Evolutionary conservation across 805 yeast species (phyloP), one percentile per base, ranked within the genome.

Genomic region (Hanseniaspora jakobsenii): DNA sequence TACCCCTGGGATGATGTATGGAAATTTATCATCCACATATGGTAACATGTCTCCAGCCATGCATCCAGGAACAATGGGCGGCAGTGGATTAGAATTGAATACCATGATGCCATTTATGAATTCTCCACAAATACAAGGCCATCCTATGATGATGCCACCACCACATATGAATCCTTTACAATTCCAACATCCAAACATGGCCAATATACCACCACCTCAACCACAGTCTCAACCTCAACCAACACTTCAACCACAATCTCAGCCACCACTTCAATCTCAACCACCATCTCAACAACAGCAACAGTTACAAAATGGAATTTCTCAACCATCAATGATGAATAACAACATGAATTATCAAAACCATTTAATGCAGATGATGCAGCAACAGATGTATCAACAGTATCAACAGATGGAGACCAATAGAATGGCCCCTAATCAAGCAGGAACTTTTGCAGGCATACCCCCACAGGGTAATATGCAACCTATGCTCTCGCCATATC

Each of bases 331-430:
- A 9, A n/a, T n/a, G n/a, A n/a, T n/a, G n/a, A 31, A 26, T 24
- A 14, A 7, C 12, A 26, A 27, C 23, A 29, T 28, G 6, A n/a
- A n/a, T n/a, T n/a, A n/a, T n/a, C 32, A 9, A 18, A 29, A 17
- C 23, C 23, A 21, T 6, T 13, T 24, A 34, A 14, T 23, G 29
- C 31, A 18, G 26, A 31, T 32, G 32, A 39, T 39, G 26, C n/a
- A n/a, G 17, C 30, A 36, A 14, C 24, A 32, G 6, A 34, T 34
- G 37, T 22, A 34, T n/a, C 27, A 34, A 12, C 16, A 40, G 22
- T 37, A 40, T 45, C 47, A 22, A 38, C 48, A 24, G 38, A 48
- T 13, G 49, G 51, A 9, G 37, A 13, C 24, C 4, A 21, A 21
- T 4, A 32, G 9, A 16, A 34, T n/a, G 28, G n/a, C n/a, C n/a